Percentiles rank a stretch among this genome's conserved stretches.
Evolutionary conservation across 192 early-diverging fungal species (phyloP).

Genomic region (Coemansia biformis): DNA sequence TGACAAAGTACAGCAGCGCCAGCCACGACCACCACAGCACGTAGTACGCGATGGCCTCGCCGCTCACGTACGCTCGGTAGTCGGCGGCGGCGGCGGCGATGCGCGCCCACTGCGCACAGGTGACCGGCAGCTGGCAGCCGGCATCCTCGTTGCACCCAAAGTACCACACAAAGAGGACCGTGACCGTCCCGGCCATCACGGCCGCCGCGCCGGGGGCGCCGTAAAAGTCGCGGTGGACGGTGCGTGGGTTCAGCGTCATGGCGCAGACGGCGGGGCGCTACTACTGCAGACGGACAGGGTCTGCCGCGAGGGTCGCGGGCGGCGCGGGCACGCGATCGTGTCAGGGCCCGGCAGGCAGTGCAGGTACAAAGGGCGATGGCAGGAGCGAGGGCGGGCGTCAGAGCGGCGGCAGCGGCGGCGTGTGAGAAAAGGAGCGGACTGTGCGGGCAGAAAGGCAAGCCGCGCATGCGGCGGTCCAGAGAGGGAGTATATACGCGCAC

Average conservation of each 20-base stretch:
- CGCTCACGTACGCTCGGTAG: constrained; percentile 43
- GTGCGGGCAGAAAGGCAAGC: no score
- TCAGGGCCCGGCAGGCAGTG: no score
- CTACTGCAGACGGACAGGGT: no score
- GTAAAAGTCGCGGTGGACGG: constrained; percentile 78
- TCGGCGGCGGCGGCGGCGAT: constrained; percentile 47
- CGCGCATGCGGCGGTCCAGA: no score
- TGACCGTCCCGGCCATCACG: constrained; percentile 49
- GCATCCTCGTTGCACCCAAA: constrained; percentile 41
- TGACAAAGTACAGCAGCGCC: constrained; percentile 56
- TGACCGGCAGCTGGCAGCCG: constrained; percentile 53
- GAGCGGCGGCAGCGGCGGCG: no score
- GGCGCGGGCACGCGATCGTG: no score
- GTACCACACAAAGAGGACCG: constrained; percentile 48
- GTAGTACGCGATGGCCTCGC: constrained; percentile 44
- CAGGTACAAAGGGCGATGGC: no score
- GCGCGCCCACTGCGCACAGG: constrained; percentile 12
- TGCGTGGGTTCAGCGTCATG: constrained; percentile 55
- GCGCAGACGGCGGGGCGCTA: no score
- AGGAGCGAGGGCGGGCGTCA: no score
- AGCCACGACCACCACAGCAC: constrained; percentile 67
- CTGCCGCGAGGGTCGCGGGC: no score
- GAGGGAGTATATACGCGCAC: no score
- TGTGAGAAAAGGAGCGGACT: no score
- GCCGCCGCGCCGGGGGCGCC: constrained; percentile 58